Conservation (phyloP, 208 protist species). For the Trichomonas tenax region DNA sequence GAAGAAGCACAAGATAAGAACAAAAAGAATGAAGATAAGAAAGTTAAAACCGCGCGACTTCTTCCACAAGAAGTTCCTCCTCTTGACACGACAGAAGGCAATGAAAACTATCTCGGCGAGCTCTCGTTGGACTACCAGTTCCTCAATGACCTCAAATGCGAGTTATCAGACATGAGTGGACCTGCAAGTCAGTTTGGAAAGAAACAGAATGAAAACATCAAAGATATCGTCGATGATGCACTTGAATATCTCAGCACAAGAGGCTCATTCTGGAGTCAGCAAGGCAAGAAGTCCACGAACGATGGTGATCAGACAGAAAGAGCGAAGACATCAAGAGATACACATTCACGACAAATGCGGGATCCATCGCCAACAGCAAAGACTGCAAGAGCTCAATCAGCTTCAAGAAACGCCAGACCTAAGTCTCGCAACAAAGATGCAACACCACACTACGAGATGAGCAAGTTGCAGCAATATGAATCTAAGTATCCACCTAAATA, state of each 20-base stretch:
- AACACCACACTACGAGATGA: not conserved
- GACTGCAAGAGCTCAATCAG: not conserved
- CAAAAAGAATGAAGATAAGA: not conserved
- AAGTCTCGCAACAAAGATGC: not conserved
- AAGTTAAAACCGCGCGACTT: not conserved
- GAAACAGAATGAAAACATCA: not conserved
- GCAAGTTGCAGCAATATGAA: not conserved
- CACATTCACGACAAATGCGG: not conserved
- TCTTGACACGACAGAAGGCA: not conserved
- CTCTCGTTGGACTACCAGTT: not conserved
- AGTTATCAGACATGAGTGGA: not conserved
- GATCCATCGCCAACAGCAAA: not conserved
- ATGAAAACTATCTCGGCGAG: not conserved
- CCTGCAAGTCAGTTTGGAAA: not conserved
- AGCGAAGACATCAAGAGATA: not conserved
- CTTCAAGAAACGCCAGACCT: not conserved
- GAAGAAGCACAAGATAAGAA: not conserved
- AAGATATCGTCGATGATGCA: not conserved
- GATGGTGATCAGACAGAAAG: not conserved
- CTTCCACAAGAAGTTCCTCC: not conserved
- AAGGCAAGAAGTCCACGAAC: not conserved
- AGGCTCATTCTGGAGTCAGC: not conserved
- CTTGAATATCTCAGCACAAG: not conserved
- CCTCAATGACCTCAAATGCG: not conserved
- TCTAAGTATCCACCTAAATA: not conserved